Percentiles rank a stretch among this genome's conserved stretches.
These are phyloP conservation scores for Setaria italica DNA, from an alignment of 202 grass and related monocot genomes.

Conservation along the genomic window DNA sequence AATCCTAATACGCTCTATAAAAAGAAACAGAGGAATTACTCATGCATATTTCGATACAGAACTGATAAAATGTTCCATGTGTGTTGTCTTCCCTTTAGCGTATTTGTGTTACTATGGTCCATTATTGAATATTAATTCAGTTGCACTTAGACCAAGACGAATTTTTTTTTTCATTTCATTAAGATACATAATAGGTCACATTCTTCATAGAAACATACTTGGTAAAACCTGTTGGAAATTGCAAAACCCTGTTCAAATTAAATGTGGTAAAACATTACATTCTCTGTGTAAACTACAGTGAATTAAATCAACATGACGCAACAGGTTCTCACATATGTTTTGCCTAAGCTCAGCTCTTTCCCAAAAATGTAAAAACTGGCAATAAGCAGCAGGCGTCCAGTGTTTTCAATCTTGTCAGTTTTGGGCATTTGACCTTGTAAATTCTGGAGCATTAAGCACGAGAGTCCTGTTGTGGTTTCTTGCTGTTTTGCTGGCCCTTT, in stretches of 20 bases:
- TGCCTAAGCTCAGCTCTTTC: background rate
- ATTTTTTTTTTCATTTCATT: conserved; percentile 4
- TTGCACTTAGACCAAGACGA: background rate
- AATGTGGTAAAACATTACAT: background rate
- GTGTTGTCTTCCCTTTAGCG: background rate
- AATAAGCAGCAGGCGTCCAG: background rate
- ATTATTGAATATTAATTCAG: background rate
- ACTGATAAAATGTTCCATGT: conserved; percentile 3
- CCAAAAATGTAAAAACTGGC: conserved; percentile 4
- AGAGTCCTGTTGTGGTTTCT: too few relatives aligned
- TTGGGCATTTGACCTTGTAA: too few relatives aligned
- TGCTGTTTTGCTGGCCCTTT: too few relatives aligned
- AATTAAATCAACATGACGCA: background rate
- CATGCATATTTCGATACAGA: background rate
- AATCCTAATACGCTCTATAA: background rate
- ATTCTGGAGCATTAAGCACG: too few relatives aligned
- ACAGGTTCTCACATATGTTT: background rate
- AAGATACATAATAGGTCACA: background rate
- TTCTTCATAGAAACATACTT: background rate
- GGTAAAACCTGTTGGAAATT: conserved; percentile 1
- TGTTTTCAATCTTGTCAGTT: background rate
- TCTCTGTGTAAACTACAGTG: background rate
- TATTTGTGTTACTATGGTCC: background rate
- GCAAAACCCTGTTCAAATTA: background rate
- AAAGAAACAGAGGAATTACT: background rate